These are phyloP conservation scores for Rhododendron simsii DNA, from an alignment of 148 eudicot genomes.

Conservation along the genomic window DNA sequence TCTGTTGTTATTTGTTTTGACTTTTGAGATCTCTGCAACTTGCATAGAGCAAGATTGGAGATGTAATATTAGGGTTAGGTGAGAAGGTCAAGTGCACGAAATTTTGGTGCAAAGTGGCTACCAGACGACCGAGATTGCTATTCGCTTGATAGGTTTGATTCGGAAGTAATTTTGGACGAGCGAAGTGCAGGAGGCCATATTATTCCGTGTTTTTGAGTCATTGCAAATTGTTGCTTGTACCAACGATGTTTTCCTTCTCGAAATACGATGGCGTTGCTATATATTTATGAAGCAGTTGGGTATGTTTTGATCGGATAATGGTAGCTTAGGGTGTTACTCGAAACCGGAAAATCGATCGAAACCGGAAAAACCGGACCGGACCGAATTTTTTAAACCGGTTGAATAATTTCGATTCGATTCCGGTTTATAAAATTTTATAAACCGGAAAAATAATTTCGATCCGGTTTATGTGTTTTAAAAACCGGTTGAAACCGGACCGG, in stretches of 20 bases:
- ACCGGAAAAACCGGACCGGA: no score
- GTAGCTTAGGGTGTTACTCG: no score
- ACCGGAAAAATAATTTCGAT: no score
- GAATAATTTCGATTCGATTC: no score
- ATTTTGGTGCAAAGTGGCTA: not conserved
- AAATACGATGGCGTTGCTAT: not conserved
- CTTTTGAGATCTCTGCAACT: not conserved
- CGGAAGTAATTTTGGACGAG: not conserved
- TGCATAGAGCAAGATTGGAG: not conserved
- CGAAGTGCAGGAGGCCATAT: not conserved
- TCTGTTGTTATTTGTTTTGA: not conserved
- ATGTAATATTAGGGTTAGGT: not conserved
- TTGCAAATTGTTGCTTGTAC: not conserved
- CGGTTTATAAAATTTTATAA: no score
- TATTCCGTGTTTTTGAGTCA: not conserved
- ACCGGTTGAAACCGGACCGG: no score
- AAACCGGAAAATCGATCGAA: no score
- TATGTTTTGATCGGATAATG: not conserved
- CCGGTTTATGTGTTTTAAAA: no score
- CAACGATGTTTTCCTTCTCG: not conserved
- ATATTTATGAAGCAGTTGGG: not conserved
- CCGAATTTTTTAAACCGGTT: no score
- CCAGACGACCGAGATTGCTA: not conserved
- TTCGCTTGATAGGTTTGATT: not conserved
- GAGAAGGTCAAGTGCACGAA: not conserved